These are phyloP conservation scores for Mrakia frigida DNA, from an alignment of 768 basidiomycete species.

Conservation along the genomic window DNA sequence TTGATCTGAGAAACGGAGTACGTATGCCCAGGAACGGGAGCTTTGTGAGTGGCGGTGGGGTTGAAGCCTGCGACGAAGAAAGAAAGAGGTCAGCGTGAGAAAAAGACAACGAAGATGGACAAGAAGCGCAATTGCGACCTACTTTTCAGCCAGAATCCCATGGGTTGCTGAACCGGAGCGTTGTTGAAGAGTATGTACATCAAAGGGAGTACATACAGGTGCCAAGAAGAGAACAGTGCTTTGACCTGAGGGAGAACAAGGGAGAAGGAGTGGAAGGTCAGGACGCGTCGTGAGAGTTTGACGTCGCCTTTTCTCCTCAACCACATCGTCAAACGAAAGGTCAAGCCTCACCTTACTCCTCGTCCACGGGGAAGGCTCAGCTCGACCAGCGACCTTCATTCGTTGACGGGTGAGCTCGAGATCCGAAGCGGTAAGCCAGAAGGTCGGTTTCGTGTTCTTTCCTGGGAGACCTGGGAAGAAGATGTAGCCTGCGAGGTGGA, in stretches of 20 bases:
- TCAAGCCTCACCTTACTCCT: background rate
- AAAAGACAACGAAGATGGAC: too few relatives aligned
- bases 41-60: background rate
- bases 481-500: slow-evolving; percentile 17
- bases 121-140: too few relatives aligned
- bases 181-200: slow-evolving; percentile 9
- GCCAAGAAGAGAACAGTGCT: background rate
- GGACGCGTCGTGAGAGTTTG: background rate
- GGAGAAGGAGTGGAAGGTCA: background rate
- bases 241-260: background rate
- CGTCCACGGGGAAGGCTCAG: slow-evolving; percentile 13
- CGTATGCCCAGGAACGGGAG: slow-evolving; percentile 7
- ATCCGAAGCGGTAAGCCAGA: slow-evolving; percentile 3
- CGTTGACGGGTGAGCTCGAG: slow-evolving; percentile 11
- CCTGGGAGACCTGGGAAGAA: slow-evolving; percentile 18
- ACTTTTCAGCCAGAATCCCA: slow-evolving; percentile 24
- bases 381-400: background rate
- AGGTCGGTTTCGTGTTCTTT: slow-evolving; percentile 17
- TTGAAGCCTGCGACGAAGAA: background rate
- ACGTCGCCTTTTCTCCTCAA: too few relatives aligned
- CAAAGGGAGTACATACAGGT: background rate
- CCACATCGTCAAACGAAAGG: too few relatives aligned
- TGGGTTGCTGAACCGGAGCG: slow-evolving; percentile 6
- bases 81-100: background rate
- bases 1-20: slow-evolving; percentile 23